These are phyloP conservation scores for Tuber aestivum DNA, from an alignment of 495 filamentous ascomycete genomes.

Conservation along the genomic window DNA sequence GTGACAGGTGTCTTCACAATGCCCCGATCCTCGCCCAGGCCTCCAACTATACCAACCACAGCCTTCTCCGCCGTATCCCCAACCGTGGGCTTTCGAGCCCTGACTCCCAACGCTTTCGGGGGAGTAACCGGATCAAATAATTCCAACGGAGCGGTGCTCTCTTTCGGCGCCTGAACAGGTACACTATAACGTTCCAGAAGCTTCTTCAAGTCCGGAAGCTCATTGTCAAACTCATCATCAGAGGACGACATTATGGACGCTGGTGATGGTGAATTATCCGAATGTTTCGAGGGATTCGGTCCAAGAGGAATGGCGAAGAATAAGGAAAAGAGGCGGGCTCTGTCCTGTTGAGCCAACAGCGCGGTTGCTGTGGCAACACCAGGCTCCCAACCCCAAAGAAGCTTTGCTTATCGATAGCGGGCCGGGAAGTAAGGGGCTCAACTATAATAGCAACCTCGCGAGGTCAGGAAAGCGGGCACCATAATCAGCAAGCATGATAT, in stretches of 20 bases:
- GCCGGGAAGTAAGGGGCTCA: neutral
- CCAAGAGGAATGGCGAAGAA: neutral
- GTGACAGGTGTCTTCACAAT: neutral
- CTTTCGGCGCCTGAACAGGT: slow-evolving; percentile 10
- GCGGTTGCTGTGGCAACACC: neutral
- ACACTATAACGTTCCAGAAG: slow-evolving; percentile 18
- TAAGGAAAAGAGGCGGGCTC: neutral
- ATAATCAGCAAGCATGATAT: neutral
- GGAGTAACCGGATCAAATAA: slow-evolving; percentile 30
- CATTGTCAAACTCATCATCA: slow-evolving; percentile 32
- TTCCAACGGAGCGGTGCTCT: slow-evolving; percentile 9
- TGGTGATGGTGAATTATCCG: neutral
- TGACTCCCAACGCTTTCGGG: slow-evolving; percentile 1
- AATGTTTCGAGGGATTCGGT: neutral
- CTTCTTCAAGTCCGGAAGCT: slow-evolving; percentile 36
- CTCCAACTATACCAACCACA: neutral
- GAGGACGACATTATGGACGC: slow-evolving; percentile 8
- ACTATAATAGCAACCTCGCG: neutral
- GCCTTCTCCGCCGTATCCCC: neutral
- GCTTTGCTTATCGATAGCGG: neutral
- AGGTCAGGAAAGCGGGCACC: neutral
- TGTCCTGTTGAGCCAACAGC: neutral
- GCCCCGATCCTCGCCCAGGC: neutral
- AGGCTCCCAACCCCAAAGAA: neutral
- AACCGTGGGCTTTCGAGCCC: neutral